Evolutionary conservation across 306 rosid species (phyloP).

Genomic region (Sesbania bispinosa): DNA sequence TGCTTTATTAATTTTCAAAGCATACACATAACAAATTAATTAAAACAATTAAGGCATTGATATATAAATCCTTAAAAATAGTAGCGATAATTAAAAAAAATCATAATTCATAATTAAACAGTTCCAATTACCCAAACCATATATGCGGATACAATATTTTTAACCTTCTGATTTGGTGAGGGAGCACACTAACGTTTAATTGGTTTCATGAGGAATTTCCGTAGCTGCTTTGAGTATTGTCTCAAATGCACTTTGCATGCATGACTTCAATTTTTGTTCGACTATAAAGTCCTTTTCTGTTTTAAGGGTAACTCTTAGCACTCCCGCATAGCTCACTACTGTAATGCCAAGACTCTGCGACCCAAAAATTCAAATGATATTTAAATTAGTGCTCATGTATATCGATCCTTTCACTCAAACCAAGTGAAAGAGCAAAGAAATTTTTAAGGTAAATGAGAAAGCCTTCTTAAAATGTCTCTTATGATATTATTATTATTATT

Average conservation of each 20-base stretch:
- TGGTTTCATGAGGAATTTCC: background rate
- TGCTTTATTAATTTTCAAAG: background rate
- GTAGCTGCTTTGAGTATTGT: constrained; percentile 33
- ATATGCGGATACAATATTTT: background rate
- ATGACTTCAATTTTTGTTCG: constrained; percentile 35
- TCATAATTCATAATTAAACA: background rate
- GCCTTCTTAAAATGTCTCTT: background rate
- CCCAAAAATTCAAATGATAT: constrained; percentile 7
- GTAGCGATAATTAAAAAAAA: background rate
- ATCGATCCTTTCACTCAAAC: background rate
- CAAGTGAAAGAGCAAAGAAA: background rate
- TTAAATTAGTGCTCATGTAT: background rate
- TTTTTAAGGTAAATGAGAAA: no score
- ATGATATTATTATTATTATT: no score
- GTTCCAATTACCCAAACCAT: background rate
- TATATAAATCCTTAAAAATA: background rate
- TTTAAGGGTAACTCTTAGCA: constrained; percentile 36
- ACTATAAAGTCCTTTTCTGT: constrained; percentile 43
- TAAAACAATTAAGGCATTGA: background rate
- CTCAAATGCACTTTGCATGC: constrained; percentile 43
- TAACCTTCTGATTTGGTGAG: background rate
- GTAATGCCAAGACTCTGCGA: constrained; percentile 50
- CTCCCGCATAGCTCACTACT: constrained; percentile 52
- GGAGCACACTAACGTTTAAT: background rate
- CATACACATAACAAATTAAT: background rate